phyloP scores from a whole-genome alignment of 345 rosid genomes.

The Sapria himalayana region DNA sequence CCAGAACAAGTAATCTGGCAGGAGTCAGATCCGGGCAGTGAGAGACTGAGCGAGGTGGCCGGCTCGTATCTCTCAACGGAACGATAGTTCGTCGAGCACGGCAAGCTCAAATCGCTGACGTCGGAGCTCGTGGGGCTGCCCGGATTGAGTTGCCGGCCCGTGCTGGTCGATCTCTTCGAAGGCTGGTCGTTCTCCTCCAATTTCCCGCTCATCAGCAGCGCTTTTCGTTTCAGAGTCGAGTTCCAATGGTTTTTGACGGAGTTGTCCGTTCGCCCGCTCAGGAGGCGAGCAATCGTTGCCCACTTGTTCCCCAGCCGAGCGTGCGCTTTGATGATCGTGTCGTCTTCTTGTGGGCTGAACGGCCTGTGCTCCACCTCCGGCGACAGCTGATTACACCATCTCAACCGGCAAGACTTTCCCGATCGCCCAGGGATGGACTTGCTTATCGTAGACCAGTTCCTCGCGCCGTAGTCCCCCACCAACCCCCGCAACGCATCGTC shows the following conservation, averaged over 20 bases:
- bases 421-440: constrained; percentile 86
- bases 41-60: constrained; percentile 34
- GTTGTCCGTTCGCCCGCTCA: constrained; percentile 82
- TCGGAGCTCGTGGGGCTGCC: constrained; percentile 55
- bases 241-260: constrained; percentile 93
- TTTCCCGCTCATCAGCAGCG: constrained; percentile 21
- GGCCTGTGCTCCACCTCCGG: constrained; percentile 88
- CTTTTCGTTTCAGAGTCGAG: constrained; percentile 77
- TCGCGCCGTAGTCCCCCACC: constrained; percentile 59
- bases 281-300: constrained; percentile 87
- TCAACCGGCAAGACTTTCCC: constrained; percentile 68
- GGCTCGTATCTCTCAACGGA: constrained; percentile 35
- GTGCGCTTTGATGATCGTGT: constrained; percentile 60
- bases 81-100: constrained; percentile 17
- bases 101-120: constrained; percentile 41
- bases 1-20: constrained; percentile 11
- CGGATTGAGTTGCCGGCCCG: constrained; percentile 33
- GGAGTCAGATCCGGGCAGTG: constrained; percentile 40
- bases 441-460: constrained; percentile 92
- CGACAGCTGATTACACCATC: constrained; percentile 94
- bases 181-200: constrained; percentile 28
- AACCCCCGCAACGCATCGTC: constrained; percentile 55
- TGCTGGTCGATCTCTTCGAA: constrained; percentile 44
- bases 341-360: constrained; percentile 55
- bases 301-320: constrained; percentile 82